Percentiles rank a stretch among this genome's conserved stretches.
phyloP scores from a whole-genome alignment of 352 stramenopile species.

The Aphanomyces invadans region DNA sequence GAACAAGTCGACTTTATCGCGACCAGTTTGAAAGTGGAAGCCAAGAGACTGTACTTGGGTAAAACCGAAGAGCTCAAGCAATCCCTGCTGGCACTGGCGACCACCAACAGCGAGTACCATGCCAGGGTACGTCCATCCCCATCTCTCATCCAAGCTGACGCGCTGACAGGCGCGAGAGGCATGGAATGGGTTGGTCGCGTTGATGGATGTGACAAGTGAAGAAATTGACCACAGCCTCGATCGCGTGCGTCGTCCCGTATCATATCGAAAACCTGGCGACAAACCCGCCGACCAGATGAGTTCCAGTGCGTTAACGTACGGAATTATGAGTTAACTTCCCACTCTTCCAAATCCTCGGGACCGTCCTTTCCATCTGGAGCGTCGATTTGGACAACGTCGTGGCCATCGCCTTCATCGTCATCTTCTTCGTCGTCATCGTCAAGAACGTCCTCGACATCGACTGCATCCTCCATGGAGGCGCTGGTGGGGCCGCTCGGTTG shows the following conservation, averaged over 20 bases:
- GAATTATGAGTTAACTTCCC: conserved; percentile 22
- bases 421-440: conserved; percentile 26
- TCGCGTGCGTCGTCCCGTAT: conserved; percentile 39
- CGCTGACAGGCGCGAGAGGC: conserved; percentile 61
- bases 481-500: conserved; percentile 26
- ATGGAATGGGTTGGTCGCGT: conserved; percentile 63
- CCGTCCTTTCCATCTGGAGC: conserved; percentile 35
- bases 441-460: conserved; percentile 9
- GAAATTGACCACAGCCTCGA: conserved; percentile 52
- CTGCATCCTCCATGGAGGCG: not conserved
- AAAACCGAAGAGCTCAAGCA: conserved; percentile 73
- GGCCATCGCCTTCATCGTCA: conserved; percentile 24
- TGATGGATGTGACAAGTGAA: conserved; percentile 46
- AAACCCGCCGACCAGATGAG: conserved; percentile 27
- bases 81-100: conserved; percentile 63
- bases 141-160: too few species aligned
- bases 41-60: conserved; percentile 71
- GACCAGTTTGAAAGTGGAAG: conserved; percentile 78
- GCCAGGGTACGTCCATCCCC: conserved; percentile 45
- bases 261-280: conserved; percentile 62
- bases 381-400: not conserved
- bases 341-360: conserved; percentile 28
- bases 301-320: conserved; percentile 29
- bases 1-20: conserved; percentile 85
- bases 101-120: conserved; percentile 75